Conservation (phyloP, 2,329 filamentous ascomycete species). For the Colletotrichum musicola region DNA sequence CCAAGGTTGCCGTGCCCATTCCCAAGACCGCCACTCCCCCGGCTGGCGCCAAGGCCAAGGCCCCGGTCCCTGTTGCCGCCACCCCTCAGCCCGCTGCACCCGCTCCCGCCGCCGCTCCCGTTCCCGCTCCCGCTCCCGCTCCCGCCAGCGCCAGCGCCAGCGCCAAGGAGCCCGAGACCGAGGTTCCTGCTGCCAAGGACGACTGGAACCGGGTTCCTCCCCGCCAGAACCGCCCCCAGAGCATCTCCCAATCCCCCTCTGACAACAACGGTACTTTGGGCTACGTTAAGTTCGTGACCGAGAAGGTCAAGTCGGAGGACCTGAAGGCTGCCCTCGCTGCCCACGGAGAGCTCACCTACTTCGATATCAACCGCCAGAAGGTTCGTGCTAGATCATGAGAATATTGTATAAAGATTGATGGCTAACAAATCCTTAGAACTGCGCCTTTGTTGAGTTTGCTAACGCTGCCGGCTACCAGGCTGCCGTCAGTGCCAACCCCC, state of each 20-base stretch:
- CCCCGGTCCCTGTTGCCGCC: slow-evolving; percentile 63
- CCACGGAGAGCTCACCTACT: slow-evolving; percentile 78
- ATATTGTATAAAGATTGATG: slow-evolving; percentile 34
- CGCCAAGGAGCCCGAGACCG: slow-evolving; percentile 59
- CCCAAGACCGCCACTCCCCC: slow-evolving; percentile 70
- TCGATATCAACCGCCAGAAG: slow-evolving; percentile 87
- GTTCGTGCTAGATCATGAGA: slow-evolving; percentile 59
- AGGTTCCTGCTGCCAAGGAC: slow-evolving; percentile 53
- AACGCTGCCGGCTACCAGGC: slow-evolving; percentile 84
- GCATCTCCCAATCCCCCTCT: slow-evolving; percentile 66
- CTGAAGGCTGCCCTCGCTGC: slow-evolving; percentile 78
- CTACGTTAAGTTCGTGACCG: slow-evolving; percentile 96
- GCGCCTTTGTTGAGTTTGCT: slow-evolving; percentile 95
- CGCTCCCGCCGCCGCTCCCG: slow-evolving; percentile 53
- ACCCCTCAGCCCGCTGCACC: slow-evolving; percentile 51
- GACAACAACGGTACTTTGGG: slow-evolving; percentile 85
- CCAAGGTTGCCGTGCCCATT: slow-evolving; percentile 64
- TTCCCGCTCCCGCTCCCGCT: slow-evolving; percentile 54
- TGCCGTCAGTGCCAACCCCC: slow-evolving; percentile 86
- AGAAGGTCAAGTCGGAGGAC: slow-evolving; percentile 83
- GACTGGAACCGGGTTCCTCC: slow-evolving; percentile 95
- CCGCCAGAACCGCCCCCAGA: slow-evolving; percentile 82
- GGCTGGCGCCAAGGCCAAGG: slow-evolving; percentile 64
- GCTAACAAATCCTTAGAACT: slow-evolving; percentile 73
- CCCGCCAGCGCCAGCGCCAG: slow-evolving; percentile 54